Evolutionary conservation across 2,329 filamentous ascomycete species (phyloP).

Genomic region (Pyricularia sp.): DNA sequence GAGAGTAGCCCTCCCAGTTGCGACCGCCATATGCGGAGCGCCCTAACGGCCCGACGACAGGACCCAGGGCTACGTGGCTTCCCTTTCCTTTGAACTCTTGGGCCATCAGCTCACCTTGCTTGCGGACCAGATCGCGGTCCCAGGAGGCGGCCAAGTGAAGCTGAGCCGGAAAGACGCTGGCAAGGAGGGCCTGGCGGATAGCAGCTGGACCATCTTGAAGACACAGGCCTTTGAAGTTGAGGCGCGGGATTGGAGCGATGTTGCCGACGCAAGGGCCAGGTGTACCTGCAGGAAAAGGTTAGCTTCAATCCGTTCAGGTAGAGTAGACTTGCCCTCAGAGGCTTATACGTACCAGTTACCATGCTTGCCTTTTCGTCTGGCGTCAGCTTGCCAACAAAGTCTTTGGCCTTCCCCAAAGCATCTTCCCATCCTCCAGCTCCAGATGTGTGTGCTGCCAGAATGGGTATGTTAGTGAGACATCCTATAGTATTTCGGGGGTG

Average conservation of each 20-base stretch:
- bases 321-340: neutral
- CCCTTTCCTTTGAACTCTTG: conserved; percentile 66
- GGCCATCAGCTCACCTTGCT: conserved; percentile 37
- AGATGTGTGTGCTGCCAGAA: conserved; percentile 22
- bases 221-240: conserved; percentile 52
- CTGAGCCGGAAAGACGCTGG: conserved; percentile 60
- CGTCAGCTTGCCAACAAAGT: conserved; percentile 55
- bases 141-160: conserved; percentile 62
- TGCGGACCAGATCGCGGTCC: conserved; percentile 51
- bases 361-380: conserved; percentile 46
- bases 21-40: conserved; percentile 35
- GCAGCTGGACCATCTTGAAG: conserved; percentile 64
- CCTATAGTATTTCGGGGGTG: neutral
- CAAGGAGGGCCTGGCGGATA: conserved; percentile 55
- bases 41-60: conserved; percentile 37
- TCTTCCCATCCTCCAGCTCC: conserved; percentile 24
- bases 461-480: neutral
- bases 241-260: conserved; percentile 39
- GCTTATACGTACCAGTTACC: neutral
- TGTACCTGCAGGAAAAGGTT: neutral
- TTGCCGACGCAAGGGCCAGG: conserved; percentile 11
- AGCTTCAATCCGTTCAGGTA: neutral
- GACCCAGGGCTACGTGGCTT: conserved; percentile 58
- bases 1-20: conserved; percentile 76
- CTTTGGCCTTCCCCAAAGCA: conserved; percentile 25